phyloP scores from a whole-genome alignment of 73 alveolate species.

The Paramecium octaurelia region DNA sequence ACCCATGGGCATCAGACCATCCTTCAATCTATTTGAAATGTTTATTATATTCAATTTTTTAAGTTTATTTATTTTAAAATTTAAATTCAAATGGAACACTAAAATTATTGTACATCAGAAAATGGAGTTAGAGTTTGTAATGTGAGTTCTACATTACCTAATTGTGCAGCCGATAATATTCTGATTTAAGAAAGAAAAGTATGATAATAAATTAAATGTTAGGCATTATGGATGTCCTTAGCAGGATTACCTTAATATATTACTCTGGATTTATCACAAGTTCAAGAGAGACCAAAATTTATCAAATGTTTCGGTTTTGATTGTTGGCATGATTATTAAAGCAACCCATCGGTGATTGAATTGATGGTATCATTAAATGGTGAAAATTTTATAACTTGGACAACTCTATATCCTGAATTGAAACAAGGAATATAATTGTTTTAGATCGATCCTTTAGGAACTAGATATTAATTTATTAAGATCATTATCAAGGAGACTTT shows the following conservation, averaged over 20 bases:
- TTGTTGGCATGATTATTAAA: conserved; percentile 70
- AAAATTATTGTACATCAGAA: conserved; percentile 45
- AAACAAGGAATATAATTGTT: conserved; percentile 62
- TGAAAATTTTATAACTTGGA: conserved; percentile 60
- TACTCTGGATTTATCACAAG: conserved; percentile 54
- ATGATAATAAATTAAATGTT: background rate
- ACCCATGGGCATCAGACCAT: too few species aligned
- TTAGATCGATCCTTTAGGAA: conserved; percentile 64
- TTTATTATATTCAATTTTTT: background rate
- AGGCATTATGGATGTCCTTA: conserved; percentile 64
- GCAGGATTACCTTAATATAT: conserved; percentile 66
- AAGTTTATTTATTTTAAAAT: background rate
- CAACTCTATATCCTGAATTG: conserved; percentile 59
- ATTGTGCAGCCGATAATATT: conserved; percentile 53
- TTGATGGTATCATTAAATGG: conserved; percentile 57
- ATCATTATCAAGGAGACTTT: conserved; percentile 63
- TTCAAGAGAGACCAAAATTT: conserved; percentile 57
- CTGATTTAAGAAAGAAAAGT: conserved; percentile 12
- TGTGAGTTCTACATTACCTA: background rate
- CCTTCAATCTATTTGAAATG: background rate
- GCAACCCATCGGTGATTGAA: conserved; percentile 67
- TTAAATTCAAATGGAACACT: conserved; percentile 18
- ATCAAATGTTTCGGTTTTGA: conserved; percentile 67
- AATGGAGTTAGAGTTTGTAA: conserved; percentile 57
- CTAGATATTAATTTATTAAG: conserved; percentile 52